A percentile compares a stretch with the other conserved stretches of the same genome.
Evolutionary conservation across 2,329 filamentous ascomycete genomes (phyloP).

Genomic region (Trichoderma oligosporum): DNA sequence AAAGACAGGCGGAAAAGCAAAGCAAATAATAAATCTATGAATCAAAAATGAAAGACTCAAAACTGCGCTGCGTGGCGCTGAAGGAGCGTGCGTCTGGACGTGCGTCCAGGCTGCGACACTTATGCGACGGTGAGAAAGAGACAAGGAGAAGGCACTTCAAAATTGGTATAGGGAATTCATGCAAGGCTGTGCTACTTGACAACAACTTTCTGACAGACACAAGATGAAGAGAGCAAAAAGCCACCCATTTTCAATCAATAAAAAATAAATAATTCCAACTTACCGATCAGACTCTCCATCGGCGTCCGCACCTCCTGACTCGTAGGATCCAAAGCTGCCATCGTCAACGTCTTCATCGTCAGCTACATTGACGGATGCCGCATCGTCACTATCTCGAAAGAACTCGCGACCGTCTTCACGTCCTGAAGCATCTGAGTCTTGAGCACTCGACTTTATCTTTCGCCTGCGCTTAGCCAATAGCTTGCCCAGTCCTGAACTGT

Average conservation of each 20-base stretch:
- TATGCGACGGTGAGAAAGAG: not conserved
- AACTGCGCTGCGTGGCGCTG: not conserved
- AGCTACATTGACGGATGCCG: conserved; percentile 29
- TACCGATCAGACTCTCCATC: conserved; percentile 28
- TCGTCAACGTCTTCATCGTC: conserved; percentile 34
- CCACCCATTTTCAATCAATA: no score
- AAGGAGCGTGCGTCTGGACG: conserved; percentile 6
- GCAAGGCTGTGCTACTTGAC: not conserved
- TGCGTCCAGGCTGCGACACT: not conserved
- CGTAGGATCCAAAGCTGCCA: conserved; percentile 34
- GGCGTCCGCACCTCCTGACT: conserved; percentile 36
- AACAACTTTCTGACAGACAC: not conserved
- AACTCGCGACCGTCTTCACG: conserved; percentile 30
- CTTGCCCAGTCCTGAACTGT: conserved; percentile 40
- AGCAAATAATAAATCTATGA: not conserved
- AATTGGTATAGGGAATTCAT: not conserved
- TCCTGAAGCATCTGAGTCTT: conserved; percentile 33
- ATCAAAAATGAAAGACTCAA: not conserved
- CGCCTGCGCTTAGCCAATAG: conserved; percentile 50
- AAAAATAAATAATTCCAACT: conserved; percentile 5
- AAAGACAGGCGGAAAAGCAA: not conserved
- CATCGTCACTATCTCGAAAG: conserved; percentile 36
- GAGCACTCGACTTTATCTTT: conserved; percentile 44
- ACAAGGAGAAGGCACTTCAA: not conserved
- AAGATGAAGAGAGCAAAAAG: not conserved